phyloP scores from a whole-genome alignment of 2,329 filamentous ascomycete genomes.

The Aspergillus jensenii region DNA sequence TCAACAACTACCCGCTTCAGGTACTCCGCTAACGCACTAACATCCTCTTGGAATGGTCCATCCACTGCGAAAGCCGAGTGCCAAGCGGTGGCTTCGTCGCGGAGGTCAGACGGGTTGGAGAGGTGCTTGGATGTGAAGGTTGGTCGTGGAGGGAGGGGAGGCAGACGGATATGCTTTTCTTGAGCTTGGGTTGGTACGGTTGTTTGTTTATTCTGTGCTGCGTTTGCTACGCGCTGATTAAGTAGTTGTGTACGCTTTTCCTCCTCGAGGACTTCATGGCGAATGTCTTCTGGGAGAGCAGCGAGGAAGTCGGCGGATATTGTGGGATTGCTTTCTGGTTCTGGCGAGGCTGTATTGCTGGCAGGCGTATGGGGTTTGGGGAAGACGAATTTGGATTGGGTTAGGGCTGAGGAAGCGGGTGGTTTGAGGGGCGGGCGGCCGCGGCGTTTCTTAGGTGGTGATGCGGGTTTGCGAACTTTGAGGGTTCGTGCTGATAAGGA shows the following conservation, averaged over 20 bases:
- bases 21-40: conserved; percentile 72
- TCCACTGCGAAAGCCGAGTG: conserved; percentile 67
- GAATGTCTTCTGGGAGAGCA: conserved; percentile 78
- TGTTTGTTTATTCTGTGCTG: background rate
- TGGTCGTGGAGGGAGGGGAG: conserved; percentile 53
- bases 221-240: conserved; percentile 48
- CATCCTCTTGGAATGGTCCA: conserved; percentile 77
- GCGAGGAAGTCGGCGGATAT: conserved; percentile 73
- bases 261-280: conserved; percentile 74
- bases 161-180: conserved; percentile 37
- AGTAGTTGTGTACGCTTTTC: conserved; percentile 63
- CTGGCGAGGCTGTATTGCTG: background rate
- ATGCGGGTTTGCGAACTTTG: conserved; percentile 53
- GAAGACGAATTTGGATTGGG: conserved; percentile 72
- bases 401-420: conserved; percentile 59
- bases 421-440: conserved; percentile 50
- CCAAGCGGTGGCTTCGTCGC: conserved; percentile 76
- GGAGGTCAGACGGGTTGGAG: conserved; percentile 60
- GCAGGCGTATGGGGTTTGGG: conserved; percentile 20
- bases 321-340: conserved; percentile 28
- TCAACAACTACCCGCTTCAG: conserved; percentile 69
- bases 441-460: conserved; percentile 68
- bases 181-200: conserved; percentile 14
- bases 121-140: conserved; percentile 64
- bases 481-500: conserved; percentile 44